Evolutionary conservation across 2,329 filamentous ascomycete genomes (phyloP), one percentile per base, ranked within the genome.

Genomic region (Cercospora janseana): DNA sequence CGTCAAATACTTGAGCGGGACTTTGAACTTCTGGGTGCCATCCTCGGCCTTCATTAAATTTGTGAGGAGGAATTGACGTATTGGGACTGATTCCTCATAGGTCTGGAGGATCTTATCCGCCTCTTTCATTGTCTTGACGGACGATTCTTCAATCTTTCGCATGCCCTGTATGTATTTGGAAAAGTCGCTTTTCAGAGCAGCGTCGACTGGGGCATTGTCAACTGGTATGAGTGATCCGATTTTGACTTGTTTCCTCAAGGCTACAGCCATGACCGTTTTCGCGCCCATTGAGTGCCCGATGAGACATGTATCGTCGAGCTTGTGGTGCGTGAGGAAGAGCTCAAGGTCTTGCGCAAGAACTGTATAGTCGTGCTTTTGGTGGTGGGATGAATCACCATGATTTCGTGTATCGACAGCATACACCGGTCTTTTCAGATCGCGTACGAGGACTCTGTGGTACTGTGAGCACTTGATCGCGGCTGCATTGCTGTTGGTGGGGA

Each of bases 231-330:
- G 74, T 60, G 85, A 81, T 12, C 78, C 75, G 51, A 95, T 78
- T 2, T 83, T 72, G 4, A 80, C 73, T 0, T 88, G 88, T 1
- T 81, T 78, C 34, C 79, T 75, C 27, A 97, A 79, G 3, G 89
- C 89, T 51, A 96, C 75, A 0, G 86, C 77, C 92, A 97, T 96
- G 61, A 88, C 89, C 2, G 86, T 84, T 75, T 97, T 97, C 38
- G 92, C 92, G 56, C 93, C 92, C 92, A 97, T 97, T 1, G 89
- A 95, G 71, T 97, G 93, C 0, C 92, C 92, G 63, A 97, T 93
- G 21, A 97, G 72, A 0, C 87, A 89, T 2, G 85, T 77, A 21
- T 86, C 74, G 35, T 78, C 73, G n/a, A 96, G 72, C 3, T 76
- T 74, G 67, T 94, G 85, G 47, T 86, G 73, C 4, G 76, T 62